Evolutionary conservation across 139 green algal species (phyloP), one percentile per base, ranked within the genome.

Genomic region (Chlorella sp.): DNA sequence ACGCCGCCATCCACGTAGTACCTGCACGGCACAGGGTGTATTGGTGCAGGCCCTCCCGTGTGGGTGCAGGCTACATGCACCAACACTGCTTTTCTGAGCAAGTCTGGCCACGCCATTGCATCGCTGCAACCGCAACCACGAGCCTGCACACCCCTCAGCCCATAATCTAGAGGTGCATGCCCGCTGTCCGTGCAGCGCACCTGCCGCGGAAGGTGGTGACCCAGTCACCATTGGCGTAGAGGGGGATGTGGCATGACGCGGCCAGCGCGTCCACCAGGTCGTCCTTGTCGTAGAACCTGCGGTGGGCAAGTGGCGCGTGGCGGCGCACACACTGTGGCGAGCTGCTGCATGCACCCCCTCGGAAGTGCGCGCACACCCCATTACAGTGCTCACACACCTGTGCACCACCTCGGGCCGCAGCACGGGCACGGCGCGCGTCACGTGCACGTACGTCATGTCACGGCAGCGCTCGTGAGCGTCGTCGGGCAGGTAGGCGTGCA

Each of bases 211-310:
- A 96, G n/a, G 79, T 81, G 26, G 86, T 91, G 65, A 82, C 77
- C 36, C 87, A 78, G n/a, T 55, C 68, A n/a, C 81, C 79, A 35
- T 87, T 83, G 72, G 92, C 87, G 78, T 88, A 93, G 69, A 83
- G 77, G 32, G 92, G 83, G 75, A 95, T 90, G 80, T 96, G 93
- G 70, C 87, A 96, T 6, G 76, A 88, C 2, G 92, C 91, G 29
- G 96, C 68, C 33, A 97, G 82, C 2, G 87, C 79, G 1, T 76
- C 31, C 23, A 97, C 90, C 3, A 97, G 70, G 63, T 97, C 92
- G 2, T 91, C 80, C 33, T 83, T 86, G 31, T 72, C 82, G 0
- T 84, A 2, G 29, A 91, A 97, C 2, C 63, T 31, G 55, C 27
- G 55, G n/a, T n/a, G n/a, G n/a, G n/a, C n/a, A n/a, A n/a, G n/a